phyloP scores from a whole-genome alignment of 495 filamentous ascomycete species.

The Aspergillus avenaceus region DNA sequence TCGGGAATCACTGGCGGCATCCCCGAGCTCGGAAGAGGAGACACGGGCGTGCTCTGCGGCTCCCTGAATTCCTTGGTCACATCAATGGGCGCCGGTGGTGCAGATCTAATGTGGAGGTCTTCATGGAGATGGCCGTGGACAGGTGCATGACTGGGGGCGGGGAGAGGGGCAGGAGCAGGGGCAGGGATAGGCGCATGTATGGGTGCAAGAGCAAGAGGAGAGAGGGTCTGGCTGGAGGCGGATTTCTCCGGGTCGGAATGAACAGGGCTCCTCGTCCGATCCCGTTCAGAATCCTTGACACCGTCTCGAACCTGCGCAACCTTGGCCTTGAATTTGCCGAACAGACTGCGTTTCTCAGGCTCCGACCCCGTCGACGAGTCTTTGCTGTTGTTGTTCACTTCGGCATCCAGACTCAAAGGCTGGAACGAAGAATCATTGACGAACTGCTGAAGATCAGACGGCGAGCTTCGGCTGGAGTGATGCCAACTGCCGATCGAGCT shows the following conservation, averaged over 20 bases:
- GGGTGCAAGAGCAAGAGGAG: too few species aligned
- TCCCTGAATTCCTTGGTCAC: constrained; percentile 21
- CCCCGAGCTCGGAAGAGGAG: constrained; percentile 30
- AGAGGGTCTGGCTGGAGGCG: constrained; percentile 21
- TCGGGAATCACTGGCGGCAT: constrained; percentile 39
- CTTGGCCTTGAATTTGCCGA: constrained; percentile 83
- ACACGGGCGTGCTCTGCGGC: constrained; percentile 25
- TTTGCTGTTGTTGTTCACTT: constrained; percentile 30
- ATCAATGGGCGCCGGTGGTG: constrained; percentile 24
- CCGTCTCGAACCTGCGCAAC: constrained; percentile 72
- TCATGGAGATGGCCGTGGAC: constrained; percentile 2
- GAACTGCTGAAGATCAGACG: constrained; percentile 23
- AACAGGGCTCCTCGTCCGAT: constrained; percentile 50
- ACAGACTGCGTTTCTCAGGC: constrained; percentile 63
- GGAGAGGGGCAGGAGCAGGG: too few species aligned
- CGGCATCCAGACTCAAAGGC: constrained; percentile 37
- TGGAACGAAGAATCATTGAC: constrained; percentile 35
- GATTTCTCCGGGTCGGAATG: constrained; percentile 29
- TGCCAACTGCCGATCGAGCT: constrained; percentile 61
- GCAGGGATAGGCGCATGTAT: too few species aligned
- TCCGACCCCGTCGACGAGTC: constrained; percentile 37
- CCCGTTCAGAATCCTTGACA: constrained; percentile 56
- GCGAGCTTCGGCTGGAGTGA: constrained; percentile 26
- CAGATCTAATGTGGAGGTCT: constrained; percentile 19
- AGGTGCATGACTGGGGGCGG: too few species aligned